Conservation (phyloP, 441 rosid species). For the Francoa sonchifolia region DNA sequence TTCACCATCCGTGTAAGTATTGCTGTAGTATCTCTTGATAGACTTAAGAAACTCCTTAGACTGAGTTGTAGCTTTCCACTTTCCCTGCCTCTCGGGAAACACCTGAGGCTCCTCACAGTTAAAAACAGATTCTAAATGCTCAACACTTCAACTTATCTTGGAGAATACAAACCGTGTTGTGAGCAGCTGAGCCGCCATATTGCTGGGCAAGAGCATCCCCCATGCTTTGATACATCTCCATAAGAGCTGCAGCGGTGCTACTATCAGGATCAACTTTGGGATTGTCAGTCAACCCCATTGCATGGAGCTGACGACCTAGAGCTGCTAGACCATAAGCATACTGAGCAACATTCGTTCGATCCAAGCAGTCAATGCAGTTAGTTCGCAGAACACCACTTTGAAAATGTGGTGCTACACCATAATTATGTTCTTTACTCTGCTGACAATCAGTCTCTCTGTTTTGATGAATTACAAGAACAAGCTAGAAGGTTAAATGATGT, state of each 20-base stretch:
- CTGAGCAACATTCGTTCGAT: constrained; percentile 97
- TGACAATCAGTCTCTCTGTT: constrained; percentile 49
- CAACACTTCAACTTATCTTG: not conserved
- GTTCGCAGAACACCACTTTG: constrained; percentile 98
- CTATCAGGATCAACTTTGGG: constrained; percentile 81
- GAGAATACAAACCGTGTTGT: constrained; percentile 60
- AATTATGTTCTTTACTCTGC: constrained; percentile 28
- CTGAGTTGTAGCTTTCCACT: constrained; percentile 97
- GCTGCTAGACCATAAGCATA: constrained; percentile 98
- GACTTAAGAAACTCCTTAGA: constrained; percentile 94
- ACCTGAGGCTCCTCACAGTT: constrained; percentile 40
- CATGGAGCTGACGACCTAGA: constrained; percentile 84
- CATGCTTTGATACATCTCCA: constrained; percentile 97
- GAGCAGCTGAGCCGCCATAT: constrained; percentile 99
- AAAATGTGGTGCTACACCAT: constrained; percentile 42
- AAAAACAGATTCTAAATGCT: not conserved
- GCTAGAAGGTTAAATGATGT: too few species aligned
- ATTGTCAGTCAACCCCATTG: constrained; percentile 67
- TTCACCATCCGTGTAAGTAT: constrained; percentile 92
- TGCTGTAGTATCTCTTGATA: constrained; percentile 90
- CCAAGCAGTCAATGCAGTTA: constrained; percentile 95
- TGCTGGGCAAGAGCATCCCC: constrained; percentile 99
- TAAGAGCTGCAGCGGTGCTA: constrained; percentile 85
- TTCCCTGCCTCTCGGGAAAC: constrained; percentile 93
- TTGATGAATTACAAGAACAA: constrained; percentile 21